These are phyloP conservation scores for Trichoderma aggressivum DNA, from an alignment of 2,329 filamentous ascomycete genomes.

Conservation along the genomic window DNA sequence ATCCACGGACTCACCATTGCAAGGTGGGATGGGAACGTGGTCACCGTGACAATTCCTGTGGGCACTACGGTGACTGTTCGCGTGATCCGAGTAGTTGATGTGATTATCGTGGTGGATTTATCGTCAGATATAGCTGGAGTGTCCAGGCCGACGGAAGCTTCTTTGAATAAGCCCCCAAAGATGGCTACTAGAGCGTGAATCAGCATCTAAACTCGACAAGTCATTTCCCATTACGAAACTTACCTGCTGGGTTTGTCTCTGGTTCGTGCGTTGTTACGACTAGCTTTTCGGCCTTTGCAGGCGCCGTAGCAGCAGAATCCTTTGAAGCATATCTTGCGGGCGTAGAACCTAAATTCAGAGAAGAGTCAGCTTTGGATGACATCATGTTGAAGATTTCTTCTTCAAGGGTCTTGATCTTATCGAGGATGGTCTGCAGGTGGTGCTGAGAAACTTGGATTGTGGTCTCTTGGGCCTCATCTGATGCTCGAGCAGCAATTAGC, in stretches of 20 bases:
- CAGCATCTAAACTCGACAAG: neutral
- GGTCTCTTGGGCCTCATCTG: slow-evolving; percentile 28
- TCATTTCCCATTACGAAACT: neutral
- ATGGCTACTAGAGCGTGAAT: neutral
- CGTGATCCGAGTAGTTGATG: neutral
- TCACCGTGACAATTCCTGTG: neutral
- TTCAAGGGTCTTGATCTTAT: slow-evolving; percentile 29
- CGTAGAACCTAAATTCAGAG: neutral
- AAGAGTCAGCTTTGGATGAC: slow-evolving; percentile 9
- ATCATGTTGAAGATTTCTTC: slow-evolving; percentile 30
- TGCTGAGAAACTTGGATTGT: slow-evolving; percentile 26
- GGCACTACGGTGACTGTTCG: neutral
- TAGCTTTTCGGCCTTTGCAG: neutral
- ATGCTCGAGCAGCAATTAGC: slow-evolving; percentile 22
- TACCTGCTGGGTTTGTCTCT: neutral
- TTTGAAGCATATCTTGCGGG: neutral
- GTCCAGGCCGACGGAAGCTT: neutral
- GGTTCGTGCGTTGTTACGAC: neutral
- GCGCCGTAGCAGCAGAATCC: neutral
- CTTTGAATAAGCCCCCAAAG: neutral
- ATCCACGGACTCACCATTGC: neutral
- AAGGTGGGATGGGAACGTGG: neutral
- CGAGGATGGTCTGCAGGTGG: slow-evolving; percentile 28
- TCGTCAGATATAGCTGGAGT: neutral
- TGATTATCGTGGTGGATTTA: neutral